Evolutionary conservation across 306 rosid species (phyloP), one percentile per base, ranked within the genome.

Genomic region (Prunus dulcis): DNA sequence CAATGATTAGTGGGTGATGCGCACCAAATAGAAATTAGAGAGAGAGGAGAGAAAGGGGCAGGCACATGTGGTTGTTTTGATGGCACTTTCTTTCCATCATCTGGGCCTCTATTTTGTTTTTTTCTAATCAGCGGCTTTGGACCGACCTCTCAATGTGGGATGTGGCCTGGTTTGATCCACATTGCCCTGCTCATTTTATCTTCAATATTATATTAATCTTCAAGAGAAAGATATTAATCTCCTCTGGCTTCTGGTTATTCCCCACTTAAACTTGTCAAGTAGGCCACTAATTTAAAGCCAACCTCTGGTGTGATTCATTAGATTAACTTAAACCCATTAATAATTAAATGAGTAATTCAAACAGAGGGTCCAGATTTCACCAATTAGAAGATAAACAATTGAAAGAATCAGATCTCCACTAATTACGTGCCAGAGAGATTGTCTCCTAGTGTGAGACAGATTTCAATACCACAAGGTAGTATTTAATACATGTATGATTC

Each of bases 1-100:
- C 94, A 92, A 92, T 88, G 82, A 92, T 90, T 87, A 87, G 88
- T 72, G 85, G 89, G 91, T 83, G 91, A 84, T 81, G 89, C 86
- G 89, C 86, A 83, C 79, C 84, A 83, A 84, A 82, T 77, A 76
- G 67, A 86, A 89, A 76, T 69, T 11, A 38, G 67, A 68, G 69
- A 68, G 65, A 7, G 18, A 53, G 5, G 27, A 43, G 69, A 72
- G 69, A 55, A 22, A 80, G 25, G 19, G 49, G 43, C 9, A 38
- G 43, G 43, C 43, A 80, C 93, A 90, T 81, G 89, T 87, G 91
- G 84, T 82, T 80, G 88, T 81, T 90, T 90, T 86, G 82, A 78
- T 81, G 51, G 79, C 96, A 75, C 88, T 84, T 87, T 5, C 41
- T 34, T 34, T 86, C 83, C 28, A 76, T 81, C 83, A 74, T 78